phyloP scores from a whole-genome alignment of 2,329 filamentous ascomycete species.

The Colletotrichum paranaense region DNA sequence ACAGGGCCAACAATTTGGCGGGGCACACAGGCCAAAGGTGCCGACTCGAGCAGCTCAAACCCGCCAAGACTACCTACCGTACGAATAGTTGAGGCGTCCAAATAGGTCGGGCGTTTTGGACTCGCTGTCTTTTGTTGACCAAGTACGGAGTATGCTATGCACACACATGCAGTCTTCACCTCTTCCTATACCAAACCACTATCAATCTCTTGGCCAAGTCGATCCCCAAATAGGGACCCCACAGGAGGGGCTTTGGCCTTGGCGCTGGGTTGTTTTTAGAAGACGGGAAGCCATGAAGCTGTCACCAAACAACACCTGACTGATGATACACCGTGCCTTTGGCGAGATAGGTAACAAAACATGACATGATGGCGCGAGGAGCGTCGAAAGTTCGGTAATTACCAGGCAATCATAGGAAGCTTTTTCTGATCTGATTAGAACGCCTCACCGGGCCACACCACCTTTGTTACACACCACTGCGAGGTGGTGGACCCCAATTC shows the following conservation, averaged over 20 bases:
- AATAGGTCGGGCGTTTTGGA: not conserved
- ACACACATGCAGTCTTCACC: not conserved
- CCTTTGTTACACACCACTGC: not conserved
- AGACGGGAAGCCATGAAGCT: not conserved
- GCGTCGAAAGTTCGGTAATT: not conserved
- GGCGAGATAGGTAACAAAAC: not conserved
- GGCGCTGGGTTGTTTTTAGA: constrained; percentile 23
- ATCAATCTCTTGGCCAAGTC: constrained; percentile 19
- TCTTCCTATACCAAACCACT: not conserved
- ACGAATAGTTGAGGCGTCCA: not conserved
- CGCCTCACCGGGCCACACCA: not conserved
- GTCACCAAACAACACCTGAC: constrained; percentile 1
- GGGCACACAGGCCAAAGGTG: not conserved
- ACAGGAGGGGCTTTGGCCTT: not conserved
- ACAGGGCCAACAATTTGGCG: constrained; percentile 4
- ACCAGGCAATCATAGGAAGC: not conserved
- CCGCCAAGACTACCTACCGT: constrained; percentile 11
- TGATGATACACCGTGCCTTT: not conserved
- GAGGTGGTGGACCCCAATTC: not conserved
- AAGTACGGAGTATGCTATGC: not conserved
- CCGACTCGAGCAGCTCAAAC: constrained; percentile 30
- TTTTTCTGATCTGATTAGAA: not conserved
- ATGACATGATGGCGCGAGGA: not conserved
- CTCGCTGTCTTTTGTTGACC: not conserved
- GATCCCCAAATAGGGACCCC: not conserved